Percentiles rank a stretch among this genome's conserved stretches.
These are phyloP conservation scores for Orbilia blumenaviensis DNA, from an alignment of 2,329 filamentous ascomycete species.

Conservation along the genomic window DNA sequence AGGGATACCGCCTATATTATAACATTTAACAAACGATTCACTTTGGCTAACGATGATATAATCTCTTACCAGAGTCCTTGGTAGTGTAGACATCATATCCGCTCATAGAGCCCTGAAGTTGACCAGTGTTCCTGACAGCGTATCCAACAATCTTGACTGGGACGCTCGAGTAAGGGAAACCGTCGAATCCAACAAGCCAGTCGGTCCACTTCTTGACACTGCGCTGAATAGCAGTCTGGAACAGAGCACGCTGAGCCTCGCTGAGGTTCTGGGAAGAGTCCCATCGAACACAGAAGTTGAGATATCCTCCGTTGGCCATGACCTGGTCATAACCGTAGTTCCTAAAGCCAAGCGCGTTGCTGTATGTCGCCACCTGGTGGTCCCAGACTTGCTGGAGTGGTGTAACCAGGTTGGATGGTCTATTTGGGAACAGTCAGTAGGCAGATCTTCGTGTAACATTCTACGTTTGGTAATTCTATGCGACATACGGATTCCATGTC, in stretches of 20 bases:
- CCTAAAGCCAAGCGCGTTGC: slow-evolving; percentile 36
- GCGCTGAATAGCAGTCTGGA: slow-evolving; percentile 30
- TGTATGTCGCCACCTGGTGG: slow-evolving; percentile 28
- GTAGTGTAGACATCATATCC: slow-evolving; percentile 63
- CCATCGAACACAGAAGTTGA: slow-evolving; percentile 49
- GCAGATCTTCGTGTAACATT: not conserved
- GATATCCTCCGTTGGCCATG: slow-evolving; percentile 35
- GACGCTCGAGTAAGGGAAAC: slow-evolving; percentile 62
- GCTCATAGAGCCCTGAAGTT: slow-evolving; percentile 61
- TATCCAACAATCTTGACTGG: slow-evolving; percentile 63
- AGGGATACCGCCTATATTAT: slow-evolving; percentile 59
- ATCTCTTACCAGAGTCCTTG: slow-evolving; percentile 58
- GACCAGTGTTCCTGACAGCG: slow-evolving; percentile 61
- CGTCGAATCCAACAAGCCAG: slow-evolving; percentile 63
- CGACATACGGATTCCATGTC: slow-evolving; percentile 47
- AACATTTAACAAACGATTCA: not conserved
- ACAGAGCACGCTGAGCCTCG: slow-evolving; percentile 30
- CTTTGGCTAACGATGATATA: not conserved
- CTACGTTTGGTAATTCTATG: not conserved
- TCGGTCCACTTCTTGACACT: slow-evolving; percentile 55
- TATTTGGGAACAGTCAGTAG: not conserved
- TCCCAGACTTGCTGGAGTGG: slow-evolving; percentile 45
- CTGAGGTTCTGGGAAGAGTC: slow-evolving; percentile 29
- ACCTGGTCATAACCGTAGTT: slow-evolving; percentile 48
- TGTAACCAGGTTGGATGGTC: slow-evolving; percentile 37